These are phyloP conservation scores for Paracoccidioides brasiliensis DNA, from an alignment of 2,329 filamentous ascomycete genomes.

Conservation along the genomic window DNA sequence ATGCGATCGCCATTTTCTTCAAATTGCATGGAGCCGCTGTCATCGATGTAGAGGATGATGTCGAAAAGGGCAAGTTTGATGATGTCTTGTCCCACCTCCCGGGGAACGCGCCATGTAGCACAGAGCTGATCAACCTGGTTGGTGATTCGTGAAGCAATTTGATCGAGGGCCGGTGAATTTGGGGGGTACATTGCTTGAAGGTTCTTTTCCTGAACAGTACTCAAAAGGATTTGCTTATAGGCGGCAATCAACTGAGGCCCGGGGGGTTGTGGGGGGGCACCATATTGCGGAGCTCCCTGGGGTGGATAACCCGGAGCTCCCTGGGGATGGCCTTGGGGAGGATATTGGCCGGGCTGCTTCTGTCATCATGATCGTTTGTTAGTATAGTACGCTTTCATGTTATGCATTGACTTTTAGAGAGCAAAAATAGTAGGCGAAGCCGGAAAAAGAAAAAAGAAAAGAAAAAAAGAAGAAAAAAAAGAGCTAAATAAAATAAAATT, in stretches of 20 bases:
- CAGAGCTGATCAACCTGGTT: conserved; percentile 43
- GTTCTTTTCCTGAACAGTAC: conserved; percentile 47
- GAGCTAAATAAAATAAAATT: neutral
- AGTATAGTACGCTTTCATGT: neutral
- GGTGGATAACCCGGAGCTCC: conserved; percentile 22
- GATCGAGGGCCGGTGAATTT: conserved; percentile 37
- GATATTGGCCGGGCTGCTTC: conserved; percentile 15
- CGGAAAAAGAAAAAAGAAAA: neutral
- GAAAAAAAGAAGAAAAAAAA: neutral
- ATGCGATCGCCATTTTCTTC: conserved; percentile 55
- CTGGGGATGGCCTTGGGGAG: conserved; percentile 23
- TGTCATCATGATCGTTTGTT: conserved; percentile 5
- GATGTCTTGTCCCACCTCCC: conserved; percentile 50
- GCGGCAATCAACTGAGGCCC: conserved; percentile 39
- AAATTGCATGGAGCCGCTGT: conserved; percentile 57
- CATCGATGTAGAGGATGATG: conserved; percentile 51
- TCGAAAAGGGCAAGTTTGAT: conserved; percentile 51
- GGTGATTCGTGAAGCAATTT: conserved; percentile 38
- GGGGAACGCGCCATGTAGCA: conserved; percentile 43
- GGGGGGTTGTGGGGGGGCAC: conserved; percentile 21
- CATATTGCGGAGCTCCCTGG: conserved; percentile 22
- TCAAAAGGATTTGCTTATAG: conserved; percentile 44
- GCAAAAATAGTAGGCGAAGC: no score
- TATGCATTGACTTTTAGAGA: no score
- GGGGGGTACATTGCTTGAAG: conserved; percentile 48